Conservation (phyloP, 768 basidiomycete genomes). For the Mycena maculata region DNA sequence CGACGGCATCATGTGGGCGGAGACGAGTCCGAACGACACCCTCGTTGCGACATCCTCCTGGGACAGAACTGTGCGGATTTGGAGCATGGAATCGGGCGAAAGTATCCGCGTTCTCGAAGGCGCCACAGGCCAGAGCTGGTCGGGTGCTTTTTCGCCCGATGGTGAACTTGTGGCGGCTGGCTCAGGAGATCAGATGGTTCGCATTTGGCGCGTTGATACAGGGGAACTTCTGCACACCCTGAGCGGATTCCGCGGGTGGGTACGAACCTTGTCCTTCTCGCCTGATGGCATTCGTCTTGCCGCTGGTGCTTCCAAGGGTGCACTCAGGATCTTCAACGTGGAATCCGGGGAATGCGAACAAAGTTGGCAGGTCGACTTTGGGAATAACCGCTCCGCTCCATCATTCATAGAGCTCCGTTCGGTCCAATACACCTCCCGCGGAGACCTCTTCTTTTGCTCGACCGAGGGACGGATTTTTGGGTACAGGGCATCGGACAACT, state of each 20-base stretch:
- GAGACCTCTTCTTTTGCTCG: conserved; percentile 22
- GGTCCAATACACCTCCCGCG: conserved; percentile 15
- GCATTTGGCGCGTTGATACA: conserved; percentile 34
- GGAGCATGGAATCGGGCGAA: conserved; percentile 30
- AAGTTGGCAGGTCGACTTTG: conserved; percentile 22
- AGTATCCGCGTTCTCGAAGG: conserved; percentile 22
- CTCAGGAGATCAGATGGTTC: conserved; percentile 26
- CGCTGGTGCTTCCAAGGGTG: conserved; percentile 10
- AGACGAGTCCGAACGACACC: conserved; percentile 29
- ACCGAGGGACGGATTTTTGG: conserved; percentile 17
- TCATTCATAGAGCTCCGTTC: not conserved
- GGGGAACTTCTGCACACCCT: conserved; percentile 33
- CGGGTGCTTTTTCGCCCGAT: conserved; percentile 37
- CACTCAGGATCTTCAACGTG: conserved; percentile 26
- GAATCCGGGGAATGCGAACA: conserved; percentile 18
- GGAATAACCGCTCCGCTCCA: no score
- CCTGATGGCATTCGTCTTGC: conserved; percentile 25
- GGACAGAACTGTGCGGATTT: conserved; percentile 36
- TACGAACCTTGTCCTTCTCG: conserved; percentile 27
- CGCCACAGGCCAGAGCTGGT: conserved; percentile 24
- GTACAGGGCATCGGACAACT: not conserved
- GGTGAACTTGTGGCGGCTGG: conserved; percentile 36
- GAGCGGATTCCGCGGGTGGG: conserved; percentile 22
- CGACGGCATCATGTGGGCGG: conserved; percentile 30
- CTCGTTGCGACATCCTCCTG: conserved; percentile 32